A percentile compares a stretch with the other conserved stretches of the same genome.
These are phyloP conservation scores for Fraxinus excelsior DNA, from an alignment of 257 asterid species.

Conservation along the genomic window DNA sequence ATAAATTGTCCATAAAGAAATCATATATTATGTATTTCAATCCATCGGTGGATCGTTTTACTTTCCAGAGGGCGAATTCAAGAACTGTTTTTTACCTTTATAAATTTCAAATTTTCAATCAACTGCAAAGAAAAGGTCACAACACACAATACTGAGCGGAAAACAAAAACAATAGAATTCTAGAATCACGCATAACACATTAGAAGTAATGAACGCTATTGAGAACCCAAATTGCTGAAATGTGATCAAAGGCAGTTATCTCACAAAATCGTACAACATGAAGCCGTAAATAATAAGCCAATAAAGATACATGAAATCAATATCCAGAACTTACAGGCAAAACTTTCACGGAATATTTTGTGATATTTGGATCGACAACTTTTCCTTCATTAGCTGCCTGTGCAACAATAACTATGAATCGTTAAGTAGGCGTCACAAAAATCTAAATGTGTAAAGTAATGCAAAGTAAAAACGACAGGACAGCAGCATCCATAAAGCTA, in stretches of 20 bases:
- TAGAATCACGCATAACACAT: neutral
- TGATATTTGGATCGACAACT: slow-evolving; percentile 69
- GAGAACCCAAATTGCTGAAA: neutral
- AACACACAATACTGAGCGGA: neutral
- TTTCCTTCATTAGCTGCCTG: slow-evolving; percentile 73
- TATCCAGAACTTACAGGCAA: slow-evolving; percentile 69
- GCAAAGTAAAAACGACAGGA: neutral
- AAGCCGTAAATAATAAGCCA: neutral
- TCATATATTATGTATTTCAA: neutral
- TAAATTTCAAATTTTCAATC: neutral
- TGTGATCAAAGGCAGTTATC: neutral
- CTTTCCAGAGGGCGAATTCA: neutral
- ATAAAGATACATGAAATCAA: neutral
- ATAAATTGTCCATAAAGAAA: neutral
- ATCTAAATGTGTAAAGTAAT: neutral
- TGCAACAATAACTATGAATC: slow-evolving; percentile 9
- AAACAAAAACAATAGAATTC: neutral
- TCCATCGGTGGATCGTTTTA: neutral
- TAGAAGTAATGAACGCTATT: neutral
- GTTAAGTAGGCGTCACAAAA: neutral
- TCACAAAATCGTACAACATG: neutral
- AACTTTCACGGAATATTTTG: slow-evolving; percentile 75
- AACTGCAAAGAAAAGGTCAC: neutral
- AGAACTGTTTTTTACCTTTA: neutral
- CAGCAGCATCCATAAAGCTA: neutral